Base-by-base conservation (phyloP, 2,329 filamentous ascomycete species). In the Rutstroemia sp. region DNA sequence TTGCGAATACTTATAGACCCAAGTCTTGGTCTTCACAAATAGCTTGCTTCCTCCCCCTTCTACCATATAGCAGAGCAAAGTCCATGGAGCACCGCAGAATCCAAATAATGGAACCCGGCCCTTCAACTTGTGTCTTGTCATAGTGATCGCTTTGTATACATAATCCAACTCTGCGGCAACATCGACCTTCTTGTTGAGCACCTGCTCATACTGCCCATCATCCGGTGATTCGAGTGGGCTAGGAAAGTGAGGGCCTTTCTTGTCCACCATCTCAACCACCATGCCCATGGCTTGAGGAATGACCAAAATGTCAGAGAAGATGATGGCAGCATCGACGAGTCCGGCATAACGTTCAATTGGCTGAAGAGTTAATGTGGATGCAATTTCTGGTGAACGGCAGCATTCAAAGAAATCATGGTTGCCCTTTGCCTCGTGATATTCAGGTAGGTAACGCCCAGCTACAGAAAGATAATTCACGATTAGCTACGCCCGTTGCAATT, bases 261-360 rank as follows among this genome's bases (percentile, higher is more conserved):
- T 95, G 72, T 96, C 92, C 10, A 97, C 80, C 94, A 99, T 99
- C 72, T 97, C 88, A 27, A 99, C 94, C n/a, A 80, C 79, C 94
- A 99, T 99, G 1, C 94, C 94, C 83, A 99, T 89, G 34, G 94
- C 94, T 75, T 99, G 94, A 0, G 94, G 94, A 61, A 99, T 92
- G 47, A 99, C 94, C 39, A 99, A 83, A 63, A 99, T 99, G 71
- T 99, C 94, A 56, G 90, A 96, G 79, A 99, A 99, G 72, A 99
- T 99, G 68, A 99, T 99, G 58, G 94, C 92, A 27, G 91, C 92
- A 72, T 99, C 94, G 65, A 99, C 83, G 60, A 99, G 85, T 45
- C 91, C 92, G 44, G 81, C 86, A 70, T 86, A 99, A 53, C 94
- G 90, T 66, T 96, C 91, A 67, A 99, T 86, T 53, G 94, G 94